Evolutionary conservation across 345 rosid genomes (phyloP).

Genomic region (Eucalyptus curtisii): DNA sequence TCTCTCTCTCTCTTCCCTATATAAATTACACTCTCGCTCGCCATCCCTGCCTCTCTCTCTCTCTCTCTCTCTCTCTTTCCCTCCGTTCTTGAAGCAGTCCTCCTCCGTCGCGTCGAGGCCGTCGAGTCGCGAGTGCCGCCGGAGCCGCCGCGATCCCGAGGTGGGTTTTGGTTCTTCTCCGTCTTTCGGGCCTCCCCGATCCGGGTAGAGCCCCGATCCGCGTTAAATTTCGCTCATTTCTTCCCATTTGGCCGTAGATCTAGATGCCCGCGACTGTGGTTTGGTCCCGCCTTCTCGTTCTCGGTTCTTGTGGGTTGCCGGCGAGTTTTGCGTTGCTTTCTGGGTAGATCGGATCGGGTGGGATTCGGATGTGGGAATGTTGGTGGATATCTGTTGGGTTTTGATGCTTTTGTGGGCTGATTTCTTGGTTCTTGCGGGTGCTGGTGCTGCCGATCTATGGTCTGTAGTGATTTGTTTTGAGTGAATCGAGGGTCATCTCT

Average conservation of each 20-base stretch:
- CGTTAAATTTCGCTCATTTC: neutral
- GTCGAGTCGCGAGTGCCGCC: neutral
- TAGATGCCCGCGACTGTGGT: neutral
- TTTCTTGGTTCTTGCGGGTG: neutral
- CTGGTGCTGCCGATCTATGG: neutral
- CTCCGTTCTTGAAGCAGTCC: neutral
- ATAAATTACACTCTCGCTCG: neutral
- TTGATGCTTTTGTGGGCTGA: neutral
- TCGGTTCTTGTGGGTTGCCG: neutral
- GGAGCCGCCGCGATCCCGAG: neutral
- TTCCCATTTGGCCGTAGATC: neutral
- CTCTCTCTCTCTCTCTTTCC: neutral
- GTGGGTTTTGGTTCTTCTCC: neutral
- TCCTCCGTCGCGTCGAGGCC: neutral
- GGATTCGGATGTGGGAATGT: neutral
- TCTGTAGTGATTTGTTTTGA: neutral
- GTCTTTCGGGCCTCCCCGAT: neutral
- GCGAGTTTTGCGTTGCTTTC: neutral
- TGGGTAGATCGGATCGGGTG: neutral
- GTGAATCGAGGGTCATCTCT: neutral
- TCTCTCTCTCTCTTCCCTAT: neutral
- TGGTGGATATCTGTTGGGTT: neutral
- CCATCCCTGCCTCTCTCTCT: neutral
- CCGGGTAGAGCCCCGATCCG: neutral
- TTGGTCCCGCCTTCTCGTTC: neutral